phyloP scores from a whole-genome alignment of 2,329 filamentous ascomycete genomes.

The Apiospora kogelbergensis region DNA sequence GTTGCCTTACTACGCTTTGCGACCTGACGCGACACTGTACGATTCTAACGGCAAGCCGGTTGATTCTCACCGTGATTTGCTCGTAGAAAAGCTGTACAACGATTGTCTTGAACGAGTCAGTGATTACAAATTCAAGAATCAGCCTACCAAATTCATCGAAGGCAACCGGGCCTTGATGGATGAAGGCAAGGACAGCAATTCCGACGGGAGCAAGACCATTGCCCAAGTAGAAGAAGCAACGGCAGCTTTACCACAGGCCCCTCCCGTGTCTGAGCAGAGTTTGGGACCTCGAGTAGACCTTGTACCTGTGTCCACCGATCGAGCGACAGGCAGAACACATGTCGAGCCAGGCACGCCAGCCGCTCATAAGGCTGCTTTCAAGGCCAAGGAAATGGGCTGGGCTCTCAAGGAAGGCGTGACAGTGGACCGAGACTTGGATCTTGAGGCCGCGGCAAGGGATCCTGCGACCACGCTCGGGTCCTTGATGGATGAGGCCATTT shows the following conservation, averaged over 20 bases:
- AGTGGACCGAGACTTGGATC: constrained; percentile 66
- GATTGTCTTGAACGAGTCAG: constrained; percentile 91
- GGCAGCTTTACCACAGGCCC: constrained; percentile 57
- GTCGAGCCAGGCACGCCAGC: constrained; percentile 68
- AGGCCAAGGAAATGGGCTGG: constrained; percentile 84
- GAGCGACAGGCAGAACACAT: constrained; percentile 71
- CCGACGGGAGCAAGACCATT: constrained; percentile 71
- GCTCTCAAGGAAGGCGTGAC: constrained; percentile 63
- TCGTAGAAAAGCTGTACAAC: constrained; percentile 91
- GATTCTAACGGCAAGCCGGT: constrained; percentile 79
- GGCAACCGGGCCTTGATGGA: constrained; percentile 82
- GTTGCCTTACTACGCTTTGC: constrained; percentile 80
- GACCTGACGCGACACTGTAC: constrained; percentile 82
- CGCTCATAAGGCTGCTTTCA: constrained; percentile 71
- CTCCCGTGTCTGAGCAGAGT: constrained; percentile 53
- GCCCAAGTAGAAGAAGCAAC: constrained; percentile 70
- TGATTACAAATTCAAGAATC: constrained; percentile 79
- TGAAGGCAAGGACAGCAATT: constrained; percentile 74
- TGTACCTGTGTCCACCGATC: constrained; percentile 64
- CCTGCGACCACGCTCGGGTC: constrained; percentile 77
- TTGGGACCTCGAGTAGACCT: constrained; percentile 54
- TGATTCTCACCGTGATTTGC: constrained; percentile 72
- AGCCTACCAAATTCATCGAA: constrained; percentile 69
- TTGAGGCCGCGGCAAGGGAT: constrained; percentile 63
- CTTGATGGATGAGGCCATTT: constrained; percentile 89